Evolutionary conservation across 306 rosid genomes (phyloP), one percentile per base, ranked within the genome.

Genomic region (Herpetospermum pedunculosum): DNA sequence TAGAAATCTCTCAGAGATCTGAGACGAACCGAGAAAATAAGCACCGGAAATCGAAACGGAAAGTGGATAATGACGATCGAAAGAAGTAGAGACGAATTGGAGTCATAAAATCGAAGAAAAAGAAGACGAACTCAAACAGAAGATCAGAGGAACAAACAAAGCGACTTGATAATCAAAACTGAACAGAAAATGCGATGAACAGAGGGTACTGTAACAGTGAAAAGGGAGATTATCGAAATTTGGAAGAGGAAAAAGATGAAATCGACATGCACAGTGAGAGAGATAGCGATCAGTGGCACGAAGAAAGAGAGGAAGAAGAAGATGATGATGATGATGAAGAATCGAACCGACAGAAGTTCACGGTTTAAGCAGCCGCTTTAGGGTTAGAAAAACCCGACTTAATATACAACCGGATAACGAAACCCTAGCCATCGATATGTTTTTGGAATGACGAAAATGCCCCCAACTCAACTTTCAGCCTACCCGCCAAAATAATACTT

Each of bases 361-460:
- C 41, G 37, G 72, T 72, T 92, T 91, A 82, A 82, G 88, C 87
- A 83, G 86, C 87, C 76, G 87, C 87, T 34, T 35, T 38, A 55
- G 84, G 84, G 80, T 76, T 65, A 78, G 87, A 83, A 78, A 41
- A 72, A 67, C 52, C 38, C 64, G 64, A 55, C 53, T 46, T 85
- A 77, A 78, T 81, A 86, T 87, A 85, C 87, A 88, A 50, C 30
- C 69, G 32, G 73, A 84, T 75, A 14, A 65, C 60, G 81, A 84
- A 93, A 93, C 98, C 98, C 98, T 93, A 93, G 91, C 79, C 65
- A 76, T 3, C 28, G 60, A 37, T 13, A 0, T 1, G 13, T 12
- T 48, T 47, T 4, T 0, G 18, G 57, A 90, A 91, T 84, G 79
- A 82, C 98, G 5, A 0, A 15, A 55, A 1, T 82, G 35, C 87